These are phyloP conservation scores for Candida bentonensis DNA, from an alignment of 805 yeast species.

Conservation along the genomic window DNA sequence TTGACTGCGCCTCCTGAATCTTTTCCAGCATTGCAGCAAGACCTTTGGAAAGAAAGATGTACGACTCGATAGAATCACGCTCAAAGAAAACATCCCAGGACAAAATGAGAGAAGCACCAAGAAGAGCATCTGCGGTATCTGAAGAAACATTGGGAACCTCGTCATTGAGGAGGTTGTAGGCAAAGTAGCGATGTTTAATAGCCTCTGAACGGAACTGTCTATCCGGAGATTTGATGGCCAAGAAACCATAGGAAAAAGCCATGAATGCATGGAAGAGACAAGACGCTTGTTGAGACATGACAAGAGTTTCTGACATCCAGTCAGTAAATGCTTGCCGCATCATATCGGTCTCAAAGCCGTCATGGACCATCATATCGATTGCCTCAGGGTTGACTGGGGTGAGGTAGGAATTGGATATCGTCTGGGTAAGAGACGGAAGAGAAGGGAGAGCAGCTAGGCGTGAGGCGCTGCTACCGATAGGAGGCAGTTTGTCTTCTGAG, in stretches of 20 bases:
- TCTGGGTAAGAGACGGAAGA: neutral
- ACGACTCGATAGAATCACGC: slow-evolving; percentile 13
- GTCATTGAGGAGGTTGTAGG: slow-evolving; percentile 12
- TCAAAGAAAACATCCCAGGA: slow-evolving; percentile 19
- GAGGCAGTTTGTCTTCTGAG: slow-evolving; percentile 3
- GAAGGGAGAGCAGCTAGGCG: neutral
- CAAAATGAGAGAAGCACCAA: slow-evolving; percentile 14
- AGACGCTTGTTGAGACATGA: slow-evolving; percentile 11
- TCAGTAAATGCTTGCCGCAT: slow-evolving; percentile 13
- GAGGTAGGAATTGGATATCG: neutral
- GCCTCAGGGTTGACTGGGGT: neutral
- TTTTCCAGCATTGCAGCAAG: slow-evolving; percentile 16
- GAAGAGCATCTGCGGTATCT: slow-evolving; percentile 11
- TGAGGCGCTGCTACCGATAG: neutral
- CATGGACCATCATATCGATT: slow-evolving; percentile 8
- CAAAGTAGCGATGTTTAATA: slow-evolving; percentile 13
- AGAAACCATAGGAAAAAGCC: slow-evolving; percentile 15
- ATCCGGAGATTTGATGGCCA: slow-evolving; percentile 8
- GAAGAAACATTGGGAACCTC: slow-evolving; percentile 8
- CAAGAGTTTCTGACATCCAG: slow-evolving; percentile 13
- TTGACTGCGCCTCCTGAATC: slow-evolving; percentile 9
- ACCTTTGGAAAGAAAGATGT: slow-evolving; percentile 16
- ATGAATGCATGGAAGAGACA: slow-evolving; percentile 15
- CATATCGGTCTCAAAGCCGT: slow-evolving; percentile 17
- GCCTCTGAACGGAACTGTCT: slow-evolving; percentile 5